Percentiles rank a stretch among this genome's conserved stretches.
Conservation (phyloP, 1,284 basidiomycete species). For the Puccinia triticina region DNA sequence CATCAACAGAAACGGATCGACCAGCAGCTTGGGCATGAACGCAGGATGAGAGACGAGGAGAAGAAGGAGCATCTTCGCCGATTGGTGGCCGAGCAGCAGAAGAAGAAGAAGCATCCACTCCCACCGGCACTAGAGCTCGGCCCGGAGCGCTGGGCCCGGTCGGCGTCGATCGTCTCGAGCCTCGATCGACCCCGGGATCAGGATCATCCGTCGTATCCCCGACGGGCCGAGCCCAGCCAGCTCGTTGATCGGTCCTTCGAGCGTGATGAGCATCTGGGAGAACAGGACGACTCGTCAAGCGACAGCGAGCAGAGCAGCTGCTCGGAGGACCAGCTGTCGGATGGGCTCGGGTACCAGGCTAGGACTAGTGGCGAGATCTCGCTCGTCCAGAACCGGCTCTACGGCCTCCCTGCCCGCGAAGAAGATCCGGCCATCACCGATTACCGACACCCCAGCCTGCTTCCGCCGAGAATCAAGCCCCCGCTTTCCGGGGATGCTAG, state of each 20-base stretch:
- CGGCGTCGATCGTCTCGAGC: background rate
- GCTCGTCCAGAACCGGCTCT: background rate
- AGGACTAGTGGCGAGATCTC: background rate
- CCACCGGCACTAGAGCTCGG: no score
- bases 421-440: background rate
- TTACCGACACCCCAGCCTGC: background rate
- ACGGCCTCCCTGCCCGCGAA: background rate
- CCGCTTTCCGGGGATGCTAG: background rate
- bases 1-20: background rate
- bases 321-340: background rate
- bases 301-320: slow-evolving; percentile 8
- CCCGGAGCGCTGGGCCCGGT: no score
- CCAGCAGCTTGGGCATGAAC: background rate
- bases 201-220: background rate
- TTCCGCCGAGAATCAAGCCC: background rate
- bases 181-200: background rate
- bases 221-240: background rate
- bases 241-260: background rate
- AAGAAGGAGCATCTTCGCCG: slow-evolving; percentile 12
- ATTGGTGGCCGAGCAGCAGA: background rate
- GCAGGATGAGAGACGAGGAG: slow-evolving; percentile 1
- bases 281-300: background rate
- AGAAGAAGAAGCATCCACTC: background rate
- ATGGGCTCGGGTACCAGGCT: background rate
- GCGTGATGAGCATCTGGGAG: background rate